Percentiles rank a stretch among this genome's conserved stretches.
phyloP scores from a whole-genome alignment of 495 filamentous ascomycete species.

The Friedmanniomyces simplex region DNA sequence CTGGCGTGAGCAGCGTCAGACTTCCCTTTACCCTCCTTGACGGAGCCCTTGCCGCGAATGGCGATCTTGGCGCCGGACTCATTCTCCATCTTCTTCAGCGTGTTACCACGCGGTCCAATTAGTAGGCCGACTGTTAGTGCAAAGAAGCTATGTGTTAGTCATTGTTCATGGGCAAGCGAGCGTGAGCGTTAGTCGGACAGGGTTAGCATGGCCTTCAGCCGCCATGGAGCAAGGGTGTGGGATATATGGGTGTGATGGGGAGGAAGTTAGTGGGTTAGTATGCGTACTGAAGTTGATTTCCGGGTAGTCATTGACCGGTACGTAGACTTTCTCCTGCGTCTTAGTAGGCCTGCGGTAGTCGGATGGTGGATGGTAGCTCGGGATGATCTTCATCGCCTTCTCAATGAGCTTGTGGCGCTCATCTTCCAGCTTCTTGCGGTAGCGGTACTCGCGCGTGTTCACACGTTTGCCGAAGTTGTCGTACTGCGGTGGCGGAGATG shows the following conservation, averaged over 20 bases:
- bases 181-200: constrained; percentile 33
- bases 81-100: constrained; percentile 97
- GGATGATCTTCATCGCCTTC: constrained; percentile 95
- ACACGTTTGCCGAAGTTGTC: constrained; percentile 98
- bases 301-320: constrained; percentile 99
- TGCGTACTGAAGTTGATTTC: constrained; percentile 99
- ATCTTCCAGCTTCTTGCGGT: constrained; percentile 93
- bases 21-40: constrained; percentile 98
- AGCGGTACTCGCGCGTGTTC: constrained; percentile 94
- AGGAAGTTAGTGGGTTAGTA: constrained; percentile 71
- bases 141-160: constrained; percentile 87
- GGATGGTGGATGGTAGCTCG: constrained; percentile 94
- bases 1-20: constrained; percentile 97
- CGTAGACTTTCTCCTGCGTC: constrained; percentile 99
- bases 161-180: constrained; percentile 28
- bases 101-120: constrained; percentile 99
- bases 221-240: constrained; percentile 15
- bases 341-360: constrained; percentile 97
- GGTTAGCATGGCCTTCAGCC: constrained; percentile 39
- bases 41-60: constrained; percentile 97
- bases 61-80: constrained; percentile 97
- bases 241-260: constrained; percentile 45
- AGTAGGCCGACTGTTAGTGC: constrained; percentile 97
- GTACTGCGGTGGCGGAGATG: constrained; percentile 91
- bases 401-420: constrained; percentile 97